Conservation (phyloP, 2,329 filamentous ascomycete genomes). For the Myriosclerotinia curreyana region DNA sequence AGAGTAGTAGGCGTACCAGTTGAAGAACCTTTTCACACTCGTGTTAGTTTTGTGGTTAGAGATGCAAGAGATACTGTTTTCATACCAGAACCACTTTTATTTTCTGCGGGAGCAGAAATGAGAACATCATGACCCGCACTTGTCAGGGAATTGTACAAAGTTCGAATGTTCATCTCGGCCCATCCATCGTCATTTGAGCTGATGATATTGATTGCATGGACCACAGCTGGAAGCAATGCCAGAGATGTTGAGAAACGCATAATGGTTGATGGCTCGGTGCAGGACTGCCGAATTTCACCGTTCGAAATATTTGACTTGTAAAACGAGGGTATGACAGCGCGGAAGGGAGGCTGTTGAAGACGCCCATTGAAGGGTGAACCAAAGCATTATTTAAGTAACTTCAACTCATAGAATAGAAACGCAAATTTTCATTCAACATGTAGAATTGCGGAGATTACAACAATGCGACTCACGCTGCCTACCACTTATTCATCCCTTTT, state of each 20-base stretch:
- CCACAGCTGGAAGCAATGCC: slow-evolving; percentile 6
- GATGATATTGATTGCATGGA: slow-evolving; percentile 2
- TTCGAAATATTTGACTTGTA: not conserved
- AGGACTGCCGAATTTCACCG: not conserved
- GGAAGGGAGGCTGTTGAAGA: not conserved
- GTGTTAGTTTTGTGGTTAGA: not conserved
- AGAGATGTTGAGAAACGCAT: slow-evolving; percentile 12
- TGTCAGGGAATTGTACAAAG: slow-evolving; percentile 9
- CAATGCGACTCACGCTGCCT: not conserved
- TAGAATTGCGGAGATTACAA: slow-evolving; percentile 9
- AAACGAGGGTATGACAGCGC: not conserved
- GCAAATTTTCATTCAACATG: not conserved
- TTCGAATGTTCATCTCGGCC: slow-evolving; percentile 12
- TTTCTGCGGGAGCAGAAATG: slow-evolving; percentile 8
- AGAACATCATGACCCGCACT: slow-evolving; percentile 10
- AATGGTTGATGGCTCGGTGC: not conserved
- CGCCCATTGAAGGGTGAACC: not conserved
- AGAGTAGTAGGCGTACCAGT: slow-evolving; percentile 3
- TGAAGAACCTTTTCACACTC: not conserved
- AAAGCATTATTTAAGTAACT: slow-evolving; percentile 2
- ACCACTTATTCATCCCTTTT: not conserved
- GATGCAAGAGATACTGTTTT: not conserved
- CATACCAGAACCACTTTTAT: slow-evolving; percentile 12
- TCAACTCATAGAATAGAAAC: not conserved
- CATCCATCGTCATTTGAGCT: slow-evolving; percentile 5